Base-by-base conservation (phyloP, 2,329 filamentous ascomycete species). In the Ilyonectria mors-panacis region DNA sequence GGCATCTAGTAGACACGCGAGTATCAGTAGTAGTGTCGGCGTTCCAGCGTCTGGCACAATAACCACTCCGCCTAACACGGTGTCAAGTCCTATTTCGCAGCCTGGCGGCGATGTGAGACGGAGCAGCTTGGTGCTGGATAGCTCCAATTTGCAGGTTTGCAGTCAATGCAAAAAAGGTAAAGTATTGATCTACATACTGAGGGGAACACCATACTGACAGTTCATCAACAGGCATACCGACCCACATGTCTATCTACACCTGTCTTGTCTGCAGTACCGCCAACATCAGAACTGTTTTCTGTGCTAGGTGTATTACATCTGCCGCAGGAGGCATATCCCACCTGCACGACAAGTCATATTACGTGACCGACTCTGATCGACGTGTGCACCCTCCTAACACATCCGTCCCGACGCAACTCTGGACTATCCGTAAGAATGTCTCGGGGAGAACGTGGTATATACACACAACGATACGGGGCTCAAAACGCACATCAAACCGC, bases 201-300 rank as follows among this genome's bases (percentile, higher is more conserved):
- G 1, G 4, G 2, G 8, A 19, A n/a, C 30, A 3, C 9, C 1
- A 3, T 10, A 3, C 15, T 35, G 6, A 19, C 9, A 17, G 2
- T 7, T 35, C 61, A 4, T 64, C 15, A 0, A 9, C 8, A 75
- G 73, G 44, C 0, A 77, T 78, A 13, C 72, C 70, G 0, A 50
- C 66, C 5, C 77, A 77, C 21, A 72, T 76, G 3, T 72, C 75
- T 0, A 53, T 76, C 2, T 78, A 76, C 44, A 68, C 59, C 1
- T 78, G 76, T 47, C 76, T 78, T 28, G 51, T 78, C 19, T 78
- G 76, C 35, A 78, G 75, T 42, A 78, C 75, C 4, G 73, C 70
- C 0, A 65, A 67, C 1, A 62, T 58, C 2, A 4, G 45, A 1
- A 72, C 75, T 1, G 44, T 21, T 10, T 76, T 76, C 55, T 78